phyloP scores from a whole-genome alignment of 805 yeast genomes.

The Debaryomyces tyrocola region DNA sequence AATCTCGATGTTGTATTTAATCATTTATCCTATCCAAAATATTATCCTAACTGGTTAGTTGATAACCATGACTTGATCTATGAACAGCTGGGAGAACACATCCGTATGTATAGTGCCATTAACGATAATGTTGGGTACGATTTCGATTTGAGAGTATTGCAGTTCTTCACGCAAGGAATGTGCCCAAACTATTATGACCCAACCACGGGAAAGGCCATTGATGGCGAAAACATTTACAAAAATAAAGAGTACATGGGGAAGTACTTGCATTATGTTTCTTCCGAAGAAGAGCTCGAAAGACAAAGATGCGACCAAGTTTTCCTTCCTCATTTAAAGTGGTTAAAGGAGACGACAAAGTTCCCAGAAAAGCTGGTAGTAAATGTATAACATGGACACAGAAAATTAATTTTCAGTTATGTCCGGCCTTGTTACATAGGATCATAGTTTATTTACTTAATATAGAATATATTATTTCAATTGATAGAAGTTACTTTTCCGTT shows the following conservation, averaged over 20 bases:
- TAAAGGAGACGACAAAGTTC: slow-evolving; percentile 33
- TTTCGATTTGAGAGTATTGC: slow-evolving; percentile 40
- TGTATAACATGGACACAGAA: not conserved
- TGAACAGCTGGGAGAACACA: slow-evolving; percentile 30
- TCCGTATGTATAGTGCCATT: slow-evolving; percentile 38
- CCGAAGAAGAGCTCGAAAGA: slow-evolving; percentile 21
- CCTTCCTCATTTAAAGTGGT: slow-evolving; percentile 44
- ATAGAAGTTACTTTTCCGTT: too few species aligned
- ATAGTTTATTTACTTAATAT: too few species aligned
- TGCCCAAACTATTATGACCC: slow-evolving; percentile 34
- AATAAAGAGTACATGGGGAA: slow-evolving; percentile 33
- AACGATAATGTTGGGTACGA: slow-evolving; percentile 42
- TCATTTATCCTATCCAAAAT: slow-evolving; percentile 62
- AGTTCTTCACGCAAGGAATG: slow-evolving; percentile 37
- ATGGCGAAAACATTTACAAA: slow-evolving; percentile 17
- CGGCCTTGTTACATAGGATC: too few species aligned
- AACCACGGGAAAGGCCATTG: slow-evolving; percentile 24
- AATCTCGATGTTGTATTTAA: slow-evolving; percentile 39
- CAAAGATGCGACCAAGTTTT: slow-evolving; percentile 35
- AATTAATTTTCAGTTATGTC: too few species aligned
- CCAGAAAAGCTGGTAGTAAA: slow-evolving; percentile 4
- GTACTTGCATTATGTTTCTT: slow-evolving; percentile 26
- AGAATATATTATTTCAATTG: too few species aligned
- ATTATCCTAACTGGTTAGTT: slow-evolving; percentile 32
- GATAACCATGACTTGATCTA: slow-evolving; percentile 38